Base-by-base conservation (phyloP, 108 stramenopile genomes). In the Conticribra guillardii region DNA sequence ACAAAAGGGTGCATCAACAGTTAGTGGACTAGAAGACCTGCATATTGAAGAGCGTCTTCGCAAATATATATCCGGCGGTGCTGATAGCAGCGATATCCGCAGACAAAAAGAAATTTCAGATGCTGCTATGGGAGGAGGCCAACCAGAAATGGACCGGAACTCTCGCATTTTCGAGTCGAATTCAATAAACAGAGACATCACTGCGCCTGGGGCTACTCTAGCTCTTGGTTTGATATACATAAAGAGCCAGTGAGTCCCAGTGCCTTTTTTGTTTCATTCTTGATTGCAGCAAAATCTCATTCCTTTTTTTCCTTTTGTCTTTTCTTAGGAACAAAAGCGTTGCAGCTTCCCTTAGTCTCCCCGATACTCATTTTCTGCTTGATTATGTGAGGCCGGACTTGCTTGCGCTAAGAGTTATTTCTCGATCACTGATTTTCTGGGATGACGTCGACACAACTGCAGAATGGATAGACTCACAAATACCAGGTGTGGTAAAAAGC, bases 361-460 rank as follows among this genome's bases (percentile, higher is more conserved):
- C 98, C 3, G 83, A 96, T 26, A 98, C 98, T 1, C 92, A 94
- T 60, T 96, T 95, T 61, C 76, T 90, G 49, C 89, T 99, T 29
- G 97, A 98, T 56, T 91, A 89, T 67, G 92, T 90, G 0, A 83
- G 99, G 18, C 99, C 99, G 0, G 99, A 99, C 59, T 73, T 96
- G 60, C 88, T 98, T 32, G 67, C 93, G 28, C 82, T 97, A 58
- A 82, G 99, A 41, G 93, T 97, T 31, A 80, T 98, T 30, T 93
- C 96, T 22, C 76, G 91, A 34, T 85, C 91, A 7, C 82, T 99
- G 18, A 95, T 99, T 31, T 82, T 97, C 9, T 99, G 99, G 99
- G 89, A 96, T 64, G 83, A 85, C 23, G 91, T 96, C 0, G 53
- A 83, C 60, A 92, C 96, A 18, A 80, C 93, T 11, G 47, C 41